These are phyloP conservation scores for Epichloe scottii DNA, from an alignment of 2,329 filamentous ascomycete genomes.

Conservation along the genomic window DNA sequence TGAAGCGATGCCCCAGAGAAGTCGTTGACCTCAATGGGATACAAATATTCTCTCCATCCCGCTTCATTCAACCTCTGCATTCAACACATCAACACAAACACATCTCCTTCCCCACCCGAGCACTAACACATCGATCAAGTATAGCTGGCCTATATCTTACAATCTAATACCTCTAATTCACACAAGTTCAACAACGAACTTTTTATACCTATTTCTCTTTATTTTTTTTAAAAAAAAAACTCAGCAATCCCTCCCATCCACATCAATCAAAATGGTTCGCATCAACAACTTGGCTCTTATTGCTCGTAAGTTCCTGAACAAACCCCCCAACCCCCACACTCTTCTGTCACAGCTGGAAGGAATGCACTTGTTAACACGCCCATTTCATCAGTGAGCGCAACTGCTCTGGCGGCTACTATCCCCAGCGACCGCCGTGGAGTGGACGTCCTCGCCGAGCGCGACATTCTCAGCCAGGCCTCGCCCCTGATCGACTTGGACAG, in stretches of 20 bases:
- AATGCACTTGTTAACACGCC: neutral
- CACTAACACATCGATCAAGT: neutral
- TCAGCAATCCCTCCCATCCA: neutral
- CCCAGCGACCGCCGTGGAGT: neutral
- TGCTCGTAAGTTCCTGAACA: constrained; percentile 2
- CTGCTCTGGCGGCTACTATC: constrained; percentile 3
- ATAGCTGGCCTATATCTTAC: constrained; percentile 3
- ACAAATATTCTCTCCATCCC: neutral
- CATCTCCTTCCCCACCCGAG: neutral
- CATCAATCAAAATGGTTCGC: constrained; percentile 4
- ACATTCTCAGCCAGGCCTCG: neutral
- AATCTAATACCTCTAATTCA: neutral
- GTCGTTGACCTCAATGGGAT: neutral
- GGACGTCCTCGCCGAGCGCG: neutral
- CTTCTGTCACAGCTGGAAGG: too few species aligned
- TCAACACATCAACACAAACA: neutral
- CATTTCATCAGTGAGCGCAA: constrained; percentile 1
- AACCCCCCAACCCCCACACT: too few species aligned
- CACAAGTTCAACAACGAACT: neutral
- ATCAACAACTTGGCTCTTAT: constrained; percentile 4
- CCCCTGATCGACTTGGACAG: neutral
- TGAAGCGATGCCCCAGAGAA: neutral
- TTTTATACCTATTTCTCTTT: too few species aligned
- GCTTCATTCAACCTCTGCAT: neutral
- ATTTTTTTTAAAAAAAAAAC: too few species aligned